A percentile compares a stretch with the other conserved stretches of the same genome.
These are phyloP conservation scores for Paecilomyces dactylethromorphus DNA, from an alignment of 2,329 filamentous ascomycete species.

Conservation along the genomic window DNA sequence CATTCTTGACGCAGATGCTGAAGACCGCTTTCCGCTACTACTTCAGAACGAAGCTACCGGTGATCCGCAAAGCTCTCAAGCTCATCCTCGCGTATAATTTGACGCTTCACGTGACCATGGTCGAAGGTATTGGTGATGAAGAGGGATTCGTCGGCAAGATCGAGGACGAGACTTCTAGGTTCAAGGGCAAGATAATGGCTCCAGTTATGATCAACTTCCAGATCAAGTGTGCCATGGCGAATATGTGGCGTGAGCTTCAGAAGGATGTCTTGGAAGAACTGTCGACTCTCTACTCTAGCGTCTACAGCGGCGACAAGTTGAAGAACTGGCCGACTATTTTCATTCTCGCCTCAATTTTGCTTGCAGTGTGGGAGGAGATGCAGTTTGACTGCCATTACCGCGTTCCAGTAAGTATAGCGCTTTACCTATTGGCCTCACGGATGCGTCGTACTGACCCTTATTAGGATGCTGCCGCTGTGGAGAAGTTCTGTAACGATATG, in stretches of 20 bases:
- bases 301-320: conserved; percentile 93
- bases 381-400: conserved; percentile 98
- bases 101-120: conserved; percentile 88
- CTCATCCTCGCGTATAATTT: conserved; percentile 93
- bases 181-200: conserved; percentile 81
- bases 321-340: conserved; percentile 99
- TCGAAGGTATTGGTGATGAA: conserved; percentile 81
- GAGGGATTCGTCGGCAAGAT: conserved; percentile 74
- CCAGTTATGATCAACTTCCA: conserved; percentile 99
- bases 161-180: conserved; percentile 78
- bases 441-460: conserved; percentile 6
- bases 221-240: conserved; percentile 93
- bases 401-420: conserved; percentile 49
- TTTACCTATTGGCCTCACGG: background rate
- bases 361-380: conserved; percentile 97
- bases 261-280: conserved; percentile 95
- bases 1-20: conserved; percentile 89
- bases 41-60: conserved; percentile 75
- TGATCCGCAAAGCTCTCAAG: conserved; percentile 93
- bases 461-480: conserved; percentile 67
- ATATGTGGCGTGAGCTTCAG: conserved; percentile 96
- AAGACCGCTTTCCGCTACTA: conserved; percentile 95
- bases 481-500: conserved; percentile 97
- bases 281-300: conserved; percentile 87
- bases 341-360: conserved; percentile 86